Base-by-base conservation (phyloP, 495 filamentous ascomycete genomes). In the Xylaria acuta region DNA sequence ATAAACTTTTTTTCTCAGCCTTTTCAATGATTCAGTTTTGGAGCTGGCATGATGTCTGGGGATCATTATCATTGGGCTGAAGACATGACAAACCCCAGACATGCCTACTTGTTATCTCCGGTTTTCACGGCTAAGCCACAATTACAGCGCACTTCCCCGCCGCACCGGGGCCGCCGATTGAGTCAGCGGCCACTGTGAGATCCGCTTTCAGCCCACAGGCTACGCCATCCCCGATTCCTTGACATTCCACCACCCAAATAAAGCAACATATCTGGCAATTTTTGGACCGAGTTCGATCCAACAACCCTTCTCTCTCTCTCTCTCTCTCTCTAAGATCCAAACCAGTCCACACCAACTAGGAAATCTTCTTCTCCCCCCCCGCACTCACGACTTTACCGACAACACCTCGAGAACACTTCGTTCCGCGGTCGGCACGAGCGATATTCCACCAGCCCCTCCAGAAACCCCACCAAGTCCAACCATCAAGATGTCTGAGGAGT, bases 401-500 rank as follows among this genome's bases (percentile, higher is more conserved):
- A 30, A 27, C 20, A 9, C 7, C 32, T 20, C 20, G 32, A 54
- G 14, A 38, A 51, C 25, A 45, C 43, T 67, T 41, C 41, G 16
- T 53, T 18, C 56, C 64, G 6, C 32, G 38, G 30, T 49, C 45
- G 32, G 43, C 64, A 53, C 60, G 32, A 72, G 32, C 51, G 34
- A 59, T 53, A 56, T 71, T 56, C 34, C 63, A 62, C 16, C 67
- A 54, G 9, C 30, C 63, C 60, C 63, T 32, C 32, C 25, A 32
- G 9, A 53, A 38, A 60, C 70, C 41, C 64, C 70, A 32, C 54
- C 41, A 45, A 53, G 53, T 8, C 22, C 20, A n/a, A 51, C 64
- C 41, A 27, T 36, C 62, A 66, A 79, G 59, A 86, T 87, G 85
- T 83, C 91, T 88, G 87, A 85, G 69, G 88, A 97, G 75, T 97